Conservation (phyloP, 1,139 yeast species). For the Saccharomyces pastorianus region DNA sequence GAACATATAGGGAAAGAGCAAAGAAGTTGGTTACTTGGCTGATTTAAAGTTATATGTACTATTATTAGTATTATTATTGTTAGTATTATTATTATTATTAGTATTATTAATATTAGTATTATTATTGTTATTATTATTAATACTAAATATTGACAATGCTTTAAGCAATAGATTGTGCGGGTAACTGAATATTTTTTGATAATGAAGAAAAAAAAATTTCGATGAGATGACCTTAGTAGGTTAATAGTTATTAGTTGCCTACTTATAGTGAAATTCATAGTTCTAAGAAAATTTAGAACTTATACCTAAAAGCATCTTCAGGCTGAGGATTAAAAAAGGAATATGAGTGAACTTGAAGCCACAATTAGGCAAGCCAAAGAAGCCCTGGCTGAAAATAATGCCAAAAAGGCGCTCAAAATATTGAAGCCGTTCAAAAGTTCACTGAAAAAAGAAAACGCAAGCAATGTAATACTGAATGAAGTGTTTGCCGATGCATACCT, state of each 20-base stretch:
- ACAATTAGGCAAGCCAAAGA: slow-evolving; percentile 31
- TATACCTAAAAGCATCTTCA: neutral
- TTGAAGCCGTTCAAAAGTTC: slow-evolving; percentile 32
- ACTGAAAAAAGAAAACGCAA: slow-evolving; percentile 22
- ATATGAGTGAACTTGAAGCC: slow-evolving; percentile 18
- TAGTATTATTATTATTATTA: no score
- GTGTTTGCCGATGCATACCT: slow-evolving; percentile 65
- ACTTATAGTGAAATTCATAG: neutral
- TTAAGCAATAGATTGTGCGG: neutral
- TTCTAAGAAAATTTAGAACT: neutral
- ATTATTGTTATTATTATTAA: no score
- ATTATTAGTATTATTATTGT: neutral
- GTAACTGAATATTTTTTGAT: neutral
- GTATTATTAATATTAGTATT: no score
- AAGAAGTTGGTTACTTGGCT: slow-evolving; percentile 22
- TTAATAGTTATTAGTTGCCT: neutral
- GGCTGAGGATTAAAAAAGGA: neutral
- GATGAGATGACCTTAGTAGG: neutral
- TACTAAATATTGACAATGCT: neutral
- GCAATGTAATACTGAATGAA: slow-evolving; percentile 35
- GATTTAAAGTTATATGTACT: slow-evolving; percentile 5
- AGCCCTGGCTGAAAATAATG: slow-evolving; percentile 32
- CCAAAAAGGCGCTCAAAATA: slow-evolving; percentile 37
- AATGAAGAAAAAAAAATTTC: neutral
- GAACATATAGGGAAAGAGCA: slow-evolving; percentile 29